These are phyloP conservation scores for Schizophyllum commune DNA, from an alignment of 1,284 basidiomycete species.

Conservation along the genomic window DNA sequence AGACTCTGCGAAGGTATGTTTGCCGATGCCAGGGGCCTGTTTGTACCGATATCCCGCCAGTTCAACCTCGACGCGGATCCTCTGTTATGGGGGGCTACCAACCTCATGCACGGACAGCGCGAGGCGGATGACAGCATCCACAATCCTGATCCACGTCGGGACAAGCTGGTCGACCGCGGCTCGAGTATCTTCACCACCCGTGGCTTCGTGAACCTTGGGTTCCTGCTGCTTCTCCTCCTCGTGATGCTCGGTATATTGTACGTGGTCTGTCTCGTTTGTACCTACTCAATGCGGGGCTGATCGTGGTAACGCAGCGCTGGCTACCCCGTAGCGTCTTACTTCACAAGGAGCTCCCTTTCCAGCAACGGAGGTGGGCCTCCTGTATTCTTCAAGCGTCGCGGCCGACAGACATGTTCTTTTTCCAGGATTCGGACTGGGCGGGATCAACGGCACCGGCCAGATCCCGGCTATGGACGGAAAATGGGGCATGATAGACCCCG, in stretches of 20 bases:
- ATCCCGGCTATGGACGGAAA: conserved; percentile 44
- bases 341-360: conserved; percentile 38
- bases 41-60: conserved; percentile 23
- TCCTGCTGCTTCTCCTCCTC: conserved; percentile 54
- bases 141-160: conserved; percentile 67
- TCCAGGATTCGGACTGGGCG: conserved; percentile 11
- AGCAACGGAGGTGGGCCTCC: conserved; percentile 54
- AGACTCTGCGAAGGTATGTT: background rate
- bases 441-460: conserved; percentile 13
- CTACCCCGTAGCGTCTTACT: conserved; percentile 19
- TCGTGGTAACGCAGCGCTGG: conserved; percentile 24
- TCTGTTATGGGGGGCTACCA: conserved; percentile 49
- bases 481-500: conserved; percentile 53
- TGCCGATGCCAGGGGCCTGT: too few relatives aligned
- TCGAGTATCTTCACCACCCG: conserved; percentile 64
- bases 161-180: conserved; percentile 51
- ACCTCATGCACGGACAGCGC: conserved; percentile 33
- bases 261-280: conserved; percentile 19
- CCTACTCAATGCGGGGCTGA: too few relatives aligned
- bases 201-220: conserved; percentile 73
- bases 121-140: conserved; percentile 71
- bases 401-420: conserved; percentile 29
- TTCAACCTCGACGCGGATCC: conserved; percentile 70
- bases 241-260: conserved; percentile 70
- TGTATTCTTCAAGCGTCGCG: background rate